Base-by-base conservation (phyloP, 306 rosid genomes). In the Clitoria ternatea region DNA sequence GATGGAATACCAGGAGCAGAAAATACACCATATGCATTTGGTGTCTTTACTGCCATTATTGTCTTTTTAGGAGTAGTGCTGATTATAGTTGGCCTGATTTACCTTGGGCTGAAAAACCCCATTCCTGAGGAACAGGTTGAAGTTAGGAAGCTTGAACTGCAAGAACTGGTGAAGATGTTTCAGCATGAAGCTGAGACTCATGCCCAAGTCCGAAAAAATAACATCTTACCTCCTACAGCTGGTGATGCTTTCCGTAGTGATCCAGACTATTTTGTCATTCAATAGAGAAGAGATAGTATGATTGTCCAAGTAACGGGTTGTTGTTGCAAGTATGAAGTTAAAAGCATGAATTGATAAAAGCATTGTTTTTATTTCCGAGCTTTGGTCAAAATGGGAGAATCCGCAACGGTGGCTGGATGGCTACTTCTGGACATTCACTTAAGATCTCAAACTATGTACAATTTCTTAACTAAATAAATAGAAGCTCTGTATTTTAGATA, bases 171-270 rank as follows among this genome's bases (percentile, higher is more conserved):
- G 44, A 84, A 83, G 74, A 79, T 84, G 91, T 94, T 91, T 72
- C 88, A 94, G 83, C 96, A 89, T 15, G 99, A 94, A 36, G 99
- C 99, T 18, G 97, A 91, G 77, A 84, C 82, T 80, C 99, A 91
- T 79, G 99, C 92, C 18, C 91, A 79, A 82, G 90, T 91, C 39
- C 77, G 86, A 10, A 84, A 80, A 80, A 76, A 69, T 11, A 83
- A 76, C 22, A 91, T 68, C 77, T 75, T 91, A 61, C 85, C 95
- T 32, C 97, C 97, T 66, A 93, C 98, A 8, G 78, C 91, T 7
- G 92, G 90, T 15, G 97, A 94, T 56, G 59, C 71, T 10, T 69
- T 87, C 40, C 50, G 18, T 12, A 2, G 17, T 40, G 68, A 77
- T 4, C 74, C 72, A 0, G 83, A 84, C 8, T 88, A 81, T 74